These are phyloP conservation scores for Aspergillus hiratsukae DNA, from an alignment of 2,329 filamentous ascomycete genomes.

Conservation along the genomic window DNA sequence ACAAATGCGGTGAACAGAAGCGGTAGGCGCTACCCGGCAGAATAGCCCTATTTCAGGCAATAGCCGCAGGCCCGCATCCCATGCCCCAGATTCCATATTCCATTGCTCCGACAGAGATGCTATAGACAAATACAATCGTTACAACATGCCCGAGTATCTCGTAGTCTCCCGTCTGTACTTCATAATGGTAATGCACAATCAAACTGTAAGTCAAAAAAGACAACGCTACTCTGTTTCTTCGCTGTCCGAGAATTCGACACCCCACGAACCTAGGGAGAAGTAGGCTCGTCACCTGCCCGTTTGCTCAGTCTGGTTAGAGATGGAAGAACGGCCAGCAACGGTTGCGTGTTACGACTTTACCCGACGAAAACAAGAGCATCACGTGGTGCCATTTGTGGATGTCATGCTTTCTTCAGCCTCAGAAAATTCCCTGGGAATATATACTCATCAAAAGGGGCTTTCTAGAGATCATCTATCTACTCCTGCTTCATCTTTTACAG, in stretches of 20 bases:
- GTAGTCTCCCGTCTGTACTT: neutral
- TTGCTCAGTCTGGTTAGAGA: neutral
- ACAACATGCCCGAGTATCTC: neutral
- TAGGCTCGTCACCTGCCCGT: neutral
- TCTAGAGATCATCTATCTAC: neutral
- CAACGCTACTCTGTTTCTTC: neutral
- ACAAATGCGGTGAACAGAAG: neutral
- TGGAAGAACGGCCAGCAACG: neutral
- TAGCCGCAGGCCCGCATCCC: neutral
- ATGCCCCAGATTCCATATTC: neutral
- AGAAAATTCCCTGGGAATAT: neutral
- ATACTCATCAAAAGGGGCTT: neutral
- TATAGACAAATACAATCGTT: neutral
- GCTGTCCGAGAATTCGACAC: neutral
- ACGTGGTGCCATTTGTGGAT: conserved; percentile 12
- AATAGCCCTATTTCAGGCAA: neutral
- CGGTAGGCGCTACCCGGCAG: neutral
- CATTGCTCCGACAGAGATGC: neutral
- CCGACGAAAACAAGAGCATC: conserved; percentile 20
- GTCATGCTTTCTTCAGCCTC: neutral
- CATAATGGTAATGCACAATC: neutral
- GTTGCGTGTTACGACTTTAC: conserved; percentile 18
- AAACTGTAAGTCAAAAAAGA: neutral
- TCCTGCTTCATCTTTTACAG: neutral
- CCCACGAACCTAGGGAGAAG: neutral